phyloP scores from a whole-genome alignment of 2,329 filamentous ascomycete genomes.

The Neobulgaria alba region DNA sequence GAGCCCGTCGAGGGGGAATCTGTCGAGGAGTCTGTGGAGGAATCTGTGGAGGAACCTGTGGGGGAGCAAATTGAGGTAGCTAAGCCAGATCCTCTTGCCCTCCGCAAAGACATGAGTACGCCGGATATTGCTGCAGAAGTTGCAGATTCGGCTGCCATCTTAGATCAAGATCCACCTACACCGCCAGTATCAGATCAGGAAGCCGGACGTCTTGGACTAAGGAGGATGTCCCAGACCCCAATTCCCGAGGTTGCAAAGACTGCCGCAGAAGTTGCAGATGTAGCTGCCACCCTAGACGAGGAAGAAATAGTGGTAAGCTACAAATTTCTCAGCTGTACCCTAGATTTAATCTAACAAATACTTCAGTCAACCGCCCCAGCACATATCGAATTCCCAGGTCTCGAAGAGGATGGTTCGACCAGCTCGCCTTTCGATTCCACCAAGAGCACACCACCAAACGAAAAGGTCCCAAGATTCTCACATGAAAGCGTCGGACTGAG shows the following conservation, averaged over 20 bases:
- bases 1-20: no score
- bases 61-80: no score
- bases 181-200: slow-evolving; percentile 28
- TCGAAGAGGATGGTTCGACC: not conserved
- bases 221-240: slow-evolving; percentile 32
- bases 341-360: not conserved
- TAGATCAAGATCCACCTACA: slow-evolving; percentile 27
- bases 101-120: slow-evolving; percentile 16
- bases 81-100: slow-evolving; percentile 27
- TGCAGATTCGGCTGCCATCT: slow-evolving; percentile 33
- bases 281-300: slow-evolving; percentile 30
- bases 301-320: not conserved
- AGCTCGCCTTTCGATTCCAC: not conserved
- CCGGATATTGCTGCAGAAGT: slow-evolving; percentile 29
- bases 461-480: slow-evolving; percentile 24
- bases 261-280: slow-evolving; percentile 38
- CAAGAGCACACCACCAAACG: slow-evolving; percentile 19
- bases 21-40: no score
- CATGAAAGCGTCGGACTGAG: slow-evolving; percentile 18
- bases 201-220: slow-evolving; percentile 27
- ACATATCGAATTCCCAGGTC: not conserved
- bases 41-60: no score
- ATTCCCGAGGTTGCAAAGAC: slow-evolving; percentile 35
- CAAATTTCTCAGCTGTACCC: not conserved
- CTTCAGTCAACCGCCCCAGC: not conserved